Evolutionary conservation across 1,139 yeast species (phyloP).

Genomic region (Hansenula sp.): DNA sequence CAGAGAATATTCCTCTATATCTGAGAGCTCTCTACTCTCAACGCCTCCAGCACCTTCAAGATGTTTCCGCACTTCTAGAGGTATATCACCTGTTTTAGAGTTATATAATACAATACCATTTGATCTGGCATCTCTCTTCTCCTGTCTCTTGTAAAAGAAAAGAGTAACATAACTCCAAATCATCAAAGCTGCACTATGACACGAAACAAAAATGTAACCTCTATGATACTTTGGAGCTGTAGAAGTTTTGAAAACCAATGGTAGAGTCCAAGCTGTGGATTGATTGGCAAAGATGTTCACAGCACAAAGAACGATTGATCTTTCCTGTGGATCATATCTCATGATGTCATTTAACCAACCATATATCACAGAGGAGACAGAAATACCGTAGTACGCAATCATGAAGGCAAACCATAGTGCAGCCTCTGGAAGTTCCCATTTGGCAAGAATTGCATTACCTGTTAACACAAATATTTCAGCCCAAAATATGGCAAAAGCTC

Average conservation of each 20-base stretch:
- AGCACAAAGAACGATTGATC: conserved; percentile 18
- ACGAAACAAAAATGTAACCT: conserved; percentile 41
- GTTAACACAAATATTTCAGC: conserved; percentile 26
- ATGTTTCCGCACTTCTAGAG: neutral
- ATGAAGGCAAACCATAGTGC: conserved; percentile 32
- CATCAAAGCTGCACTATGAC: conserved; percentile 41
- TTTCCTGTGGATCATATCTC: conserved; percentile 30
- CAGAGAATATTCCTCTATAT: too few relatives aligned
- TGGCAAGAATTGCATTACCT: neutral
- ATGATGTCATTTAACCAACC: conserved; percentile 30
- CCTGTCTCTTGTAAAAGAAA: conserved; percentile 53
- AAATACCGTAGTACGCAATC: conserved; percentile 28
- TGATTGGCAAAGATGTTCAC: conserved; percentile 1
- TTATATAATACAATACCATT: conserved; percentile 48
- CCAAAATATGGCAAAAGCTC: conserved; percentile 41
- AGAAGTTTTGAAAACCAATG: conserved; percentile 48
- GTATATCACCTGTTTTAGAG: conserved; percentile 4
- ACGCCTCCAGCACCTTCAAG: too few relatives aligned
- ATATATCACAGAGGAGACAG: conserved; percentile 33
- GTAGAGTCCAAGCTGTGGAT: conserved; percentile 27
- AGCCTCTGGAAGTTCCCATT: conserved; percentile 19
- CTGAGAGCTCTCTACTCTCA: too few relatives aligned
- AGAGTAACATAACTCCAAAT: conserved; percentile 49
- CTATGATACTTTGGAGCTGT: conserved; percentile 48
- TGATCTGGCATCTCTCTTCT: conserved; percentile 41